Conservation (phyloP, 2,329 filamentous ascomycete species). For the Emergomyces africanus region DNA sequence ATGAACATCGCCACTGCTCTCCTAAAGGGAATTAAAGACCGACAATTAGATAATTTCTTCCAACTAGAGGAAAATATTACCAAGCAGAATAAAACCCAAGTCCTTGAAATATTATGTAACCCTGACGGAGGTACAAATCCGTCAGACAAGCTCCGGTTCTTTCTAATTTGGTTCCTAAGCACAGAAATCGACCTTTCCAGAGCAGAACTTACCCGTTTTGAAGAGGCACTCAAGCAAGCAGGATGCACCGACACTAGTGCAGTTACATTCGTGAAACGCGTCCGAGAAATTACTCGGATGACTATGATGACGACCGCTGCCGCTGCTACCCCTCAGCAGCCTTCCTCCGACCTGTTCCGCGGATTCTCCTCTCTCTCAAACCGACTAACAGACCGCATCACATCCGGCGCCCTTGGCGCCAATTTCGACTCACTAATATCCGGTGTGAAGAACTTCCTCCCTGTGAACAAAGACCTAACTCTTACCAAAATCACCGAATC, state of each 20-base stretch:
- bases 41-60: slow-evolving; percentile 92
- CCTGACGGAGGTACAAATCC: slow-evolving; percentile 69
- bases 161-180: slow-evolving; percentile 94
- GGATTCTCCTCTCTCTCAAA: slow-evolving; percentile 88
- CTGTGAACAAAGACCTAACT: slow-evolving; percentile 86
- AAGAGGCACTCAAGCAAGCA: slow-evolving; percentile 63
- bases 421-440: slow-evolving; percentile 93
- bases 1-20: slow-evolving; percentile 91
- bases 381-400: slow-evolving; percentile 83
- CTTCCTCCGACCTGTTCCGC: slow-evolving; percentile 63
- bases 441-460: slow-evolving; percentile 96
- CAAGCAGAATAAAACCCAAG: slow-evolving; percentile 80
- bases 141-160: slow-evolving; percentile 79
- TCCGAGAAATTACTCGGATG: slow-evolving; percentile 92
- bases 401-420: slow-evolving; percentile 71
- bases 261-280: slow-evolving; percentile 75
- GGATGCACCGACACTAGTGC: slow-evolving; percentile 61
- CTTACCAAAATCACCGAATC: slow-evolving; percentile 97
- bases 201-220: slow-evolving; percentile 72
- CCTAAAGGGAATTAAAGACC: slow-evolving; percentile 75
- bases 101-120: slow-evolving; percentile 76
- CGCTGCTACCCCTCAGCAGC: slow-evolving; percentile 46
- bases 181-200: slow-evolving; percentile 79
- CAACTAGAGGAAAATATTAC: slow-evolving; percentile 86
- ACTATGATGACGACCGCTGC: slow-evolving; percentile 89